These are phyloP conservation scores for Hysterium pulicare DNA, from an alignment of 2,329 filamentous ascomycete genomes.

Conservation along the genomic window DNA sequence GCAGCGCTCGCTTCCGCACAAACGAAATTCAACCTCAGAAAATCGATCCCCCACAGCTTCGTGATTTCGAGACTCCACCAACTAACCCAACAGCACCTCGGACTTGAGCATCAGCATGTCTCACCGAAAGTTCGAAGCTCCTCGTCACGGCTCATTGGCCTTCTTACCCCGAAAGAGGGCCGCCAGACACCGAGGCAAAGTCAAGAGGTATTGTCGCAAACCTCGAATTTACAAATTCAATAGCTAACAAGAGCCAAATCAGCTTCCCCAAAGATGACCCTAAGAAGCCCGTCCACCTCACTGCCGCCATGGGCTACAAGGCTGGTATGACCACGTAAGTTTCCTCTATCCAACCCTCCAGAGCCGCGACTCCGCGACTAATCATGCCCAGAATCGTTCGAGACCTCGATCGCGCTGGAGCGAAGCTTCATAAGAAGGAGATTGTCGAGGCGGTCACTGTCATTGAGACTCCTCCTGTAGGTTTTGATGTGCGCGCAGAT, in stretches of 20 bases:
- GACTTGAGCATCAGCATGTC: conserved; percentile 41
- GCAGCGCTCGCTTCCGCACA: conserved; percentile 5
- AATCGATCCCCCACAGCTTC: conserved; percentile 17
- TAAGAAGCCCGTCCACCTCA: conserved; percentile 99
- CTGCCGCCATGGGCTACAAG: conserved; percentile 99
- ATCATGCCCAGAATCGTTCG: conserved; percentile 99
- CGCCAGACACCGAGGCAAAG: conserved; percentile 91
- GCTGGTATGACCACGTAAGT: too few species aligned
- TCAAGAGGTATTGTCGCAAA: conserved; percentile 73
- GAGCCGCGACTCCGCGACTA: too few species aligned
- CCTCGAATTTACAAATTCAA: conserved; percentile 13
- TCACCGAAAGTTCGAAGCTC: conserved; percentile 76
- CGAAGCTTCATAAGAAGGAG: conserved; percentile 91
- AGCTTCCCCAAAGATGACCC: conserved; percentile 99
- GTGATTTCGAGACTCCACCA: conserved; percentile 17
- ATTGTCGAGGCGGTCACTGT: conserved; percentile 43
- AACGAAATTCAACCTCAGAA: conserved; percentile 1
- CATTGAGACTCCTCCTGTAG: conserved; percentile 60
- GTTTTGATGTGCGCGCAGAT: conserved; percentile 63
- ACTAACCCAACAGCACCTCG: conserved; percentile 35
- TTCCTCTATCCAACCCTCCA: too few species aligned
- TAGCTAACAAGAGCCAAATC: conserved; percentile 23
- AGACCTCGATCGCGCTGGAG: conserved; percentile 97
- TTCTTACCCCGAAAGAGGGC: conserved; percentile 72
- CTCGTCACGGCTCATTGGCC: conserved; percentile 77